Evolutionary conservation across 495 filamentous ascomycete species (phyloP), one percentile per base, ranked within the genome.

Genomic region (Lasiosphaeris hirsuta): DNA sequence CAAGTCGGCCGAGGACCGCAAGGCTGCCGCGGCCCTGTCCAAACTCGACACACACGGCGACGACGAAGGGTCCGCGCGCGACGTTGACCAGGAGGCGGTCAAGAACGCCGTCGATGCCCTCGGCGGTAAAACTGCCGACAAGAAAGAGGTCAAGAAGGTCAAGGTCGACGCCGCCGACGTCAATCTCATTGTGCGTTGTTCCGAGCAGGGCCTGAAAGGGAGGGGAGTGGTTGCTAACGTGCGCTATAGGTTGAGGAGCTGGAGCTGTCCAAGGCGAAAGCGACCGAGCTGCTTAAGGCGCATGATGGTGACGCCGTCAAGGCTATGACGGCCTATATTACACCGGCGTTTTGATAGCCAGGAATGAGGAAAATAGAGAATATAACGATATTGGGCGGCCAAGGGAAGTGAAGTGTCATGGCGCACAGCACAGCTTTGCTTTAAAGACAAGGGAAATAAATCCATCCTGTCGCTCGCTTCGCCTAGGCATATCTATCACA

Each of bases 11-110:
- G 90, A 95, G 73, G 92, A 94, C 75, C 89, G 90, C 71, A 96
- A 94, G 74, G 89, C 92, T 17, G 90, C 90, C 55, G 90, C 89
- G 23, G 92, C 92, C 14, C 84, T 96, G 63, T 85, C 83, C 59
- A 83, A 84, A 54, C 86, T 96, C 52, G 86, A 92, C 62, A 71
- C 81, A 23, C 72, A 68, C 36, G 74, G 73, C 57, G 85, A 85
- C 54, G 88, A 87, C 51, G 77, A 82, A 7, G 74, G 76, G n/a
- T 56, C 63, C 9, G 52, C 73, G 7, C 79, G 81, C 59, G 83
- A 86, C 35, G 83, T 89, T 60, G 89, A 96, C 62, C 81, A 89
- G 51, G 91, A 94, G 61, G 92, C 91, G 23, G 78, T 96, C 18
- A 85, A 83, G 38, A 88, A 90, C 69, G 93, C 92, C 10, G 92